Evolutionary conservation across 371 early-diverging fungal genomes (phyloP).

Genomic region (Thermomucor indicae-seudaticae): DNA sequence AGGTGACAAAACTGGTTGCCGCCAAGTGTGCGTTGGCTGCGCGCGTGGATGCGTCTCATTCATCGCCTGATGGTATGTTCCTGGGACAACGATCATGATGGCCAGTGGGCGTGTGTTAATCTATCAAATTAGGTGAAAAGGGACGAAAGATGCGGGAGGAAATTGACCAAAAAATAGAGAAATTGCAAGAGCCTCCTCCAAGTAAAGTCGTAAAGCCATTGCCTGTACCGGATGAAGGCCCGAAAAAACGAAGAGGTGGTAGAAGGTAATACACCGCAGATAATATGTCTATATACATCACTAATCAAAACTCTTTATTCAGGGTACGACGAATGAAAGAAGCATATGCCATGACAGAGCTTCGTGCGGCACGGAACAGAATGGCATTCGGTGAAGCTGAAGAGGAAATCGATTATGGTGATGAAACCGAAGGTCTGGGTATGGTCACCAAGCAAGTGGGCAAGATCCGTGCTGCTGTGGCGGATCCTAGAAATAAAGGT

Average conservation of each 20-base stretch:
- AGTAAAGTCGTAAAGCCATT: slow-evolving; percentile 81
- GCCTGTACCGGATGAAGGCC: slow-evolving; percentile 89
- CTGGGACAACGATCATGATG: no score
- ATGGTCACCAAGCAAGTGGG: slow-evolving; percentile 75
- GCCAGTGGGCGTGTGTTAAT: no score
- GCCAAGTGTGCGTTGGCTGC: slow-evolving; percentile 85
- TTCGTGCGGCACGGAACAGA: slow-evolving; percentile 86
- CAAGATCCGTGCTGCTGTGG: slow-evolving; percentile 62
- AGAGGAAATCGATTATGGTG: slow-evolving; percentile 81
- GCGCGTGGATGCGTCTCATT: slow-evolving; percentile 81
- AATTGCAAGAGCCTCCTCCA: slow-evolving; percentile 85
- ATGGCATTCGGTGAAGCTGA: slow-evolving; percentile 91
- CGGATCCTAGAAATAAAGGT: slow-evolving; percentile 65
- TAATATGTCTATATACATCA: not conserved
- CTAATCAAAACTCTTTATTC: not conserved
- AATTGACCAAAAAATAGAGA: slow-evolving; percentile 84
- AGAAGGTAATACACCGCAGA: slow-evolving; percentile 43
- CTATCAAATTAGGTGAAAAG: slow-evolving; percentile 34
- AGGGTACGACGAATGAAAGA: slow-evolving; percentile 85
- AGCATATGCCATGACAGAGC: slow-evolving; percentile 81
- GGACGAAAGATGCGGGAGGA: slow-evolving; percentile 76
- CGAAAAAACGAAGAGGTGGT: slow-evolving; percentile 89
- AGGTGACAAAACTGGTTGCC: slow-evolving; percentile 74
- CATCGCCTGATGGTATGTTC: slow-evolving; percentile 60
- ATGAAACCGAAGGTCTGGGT: slow-evolving; percentile 87